Conservation (phyloP, 179 eudicot genomes). For the Kewa caespitosa region DNA sequence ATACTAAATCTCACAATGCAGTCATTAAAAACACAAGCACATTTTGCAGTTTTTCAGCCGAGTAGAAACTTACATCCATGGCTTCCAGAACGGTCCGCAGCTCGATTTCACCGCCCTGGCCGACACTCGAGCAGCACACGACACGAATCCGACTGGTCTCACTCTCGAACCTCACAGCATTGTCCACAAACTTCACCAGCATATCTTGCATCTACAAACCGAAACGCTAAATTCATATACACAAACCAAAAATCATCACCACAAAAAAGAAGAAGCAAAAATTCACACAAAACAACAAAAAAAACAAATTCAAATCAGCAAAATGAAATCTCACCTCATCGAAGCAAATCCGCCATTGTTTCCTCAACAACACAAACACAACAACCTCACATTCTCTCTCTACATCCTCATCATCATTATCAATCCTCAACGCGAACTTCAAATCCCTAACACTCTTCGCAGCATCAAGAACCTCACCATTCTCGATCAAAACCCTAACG, state of each 20-base stretch:
- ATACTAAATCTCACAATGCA: too few species aligned
- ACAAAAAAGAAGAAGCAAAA: constrained; percentile 31
- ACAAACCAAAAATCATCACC: constrained; percentile 41
- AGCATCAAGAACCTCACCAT: constrained; percentile 57
- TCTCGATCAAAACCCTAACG: constrained; percentile 41
- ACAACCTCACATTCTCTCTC: constrained; percentile 53
- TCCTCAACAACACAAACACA: constrained; percentile 63
- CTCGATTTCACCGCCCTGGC: constrained; percentile 46
- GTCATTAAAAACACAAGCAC: too few species aligned
- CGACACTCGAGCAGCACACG: constrained; percentile 32
- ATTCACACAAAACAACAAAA: not conserved
- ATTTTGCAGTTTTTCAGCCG: not conserved
- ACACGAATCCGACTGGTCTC: constrained; percentile 44
- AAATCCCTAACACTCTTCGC: constrained; percentile 51
- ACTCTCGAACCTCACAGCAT: constrained; percentile 60
- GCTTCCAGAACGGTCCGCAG: constrained; percentile 74
- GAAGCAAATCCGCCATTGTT: constrained; percentile 69
- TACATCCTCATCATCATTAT: constrained; percentile 35
- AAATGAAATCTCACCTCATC: constrained; percentile 51
- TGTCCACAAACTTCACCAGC: constrained; percentile 63
- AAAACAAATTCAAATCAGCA: not conserved
- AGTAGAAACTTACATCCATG: constrained; percentile 86
- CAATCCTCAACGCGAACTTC: constrained; percentile 54
- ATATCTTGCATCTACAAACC: constrained; percentile 84
- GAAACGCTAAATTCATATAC: constrained; percentile 47